phyloP scores from a whole-genome alignment of 805 yeast species.

The Candida taoyuanica region DNA sequence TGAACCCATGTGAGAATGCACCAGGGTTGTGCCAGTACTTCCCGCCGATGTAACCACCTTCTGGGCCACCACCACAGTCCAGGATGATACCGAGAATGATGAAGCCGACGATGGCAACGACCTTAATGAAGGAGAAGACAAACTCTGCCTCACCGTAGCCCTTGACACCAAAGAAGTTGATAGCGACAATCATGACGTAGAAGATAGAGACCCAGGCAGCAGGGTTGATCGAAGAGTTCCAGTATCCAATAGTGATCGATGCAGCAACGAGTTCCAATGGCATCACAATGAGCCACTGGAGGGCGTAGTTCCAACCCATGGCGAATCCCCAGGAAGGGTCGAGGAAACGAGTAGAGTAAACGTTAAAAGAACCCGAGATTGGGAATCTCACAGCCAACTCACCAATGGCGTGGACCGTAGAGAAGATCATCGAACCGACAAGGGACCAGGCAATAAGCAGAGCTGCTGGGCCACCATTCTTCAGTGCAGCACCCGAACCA shows the following conservation, averaged over 20 bases:
- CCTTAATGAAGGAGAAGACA: slow-evolving; percentile 62
- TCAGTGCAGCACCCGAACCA: slow-evolving; percentile 59
- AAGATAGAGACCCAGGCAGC: slow-evolving; percentile 47
- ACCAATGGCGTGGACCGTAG: slow-evolving; percentile 52
- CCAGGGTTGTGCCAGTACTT: slow-evolving; percentile 52
- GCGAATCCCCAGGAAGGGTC: slow-evolving; percentile 61
- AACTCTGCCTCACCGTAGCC: slow-evolving; percentile 54
- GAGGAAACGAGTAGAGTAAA: slow-evolving; percentile 51
- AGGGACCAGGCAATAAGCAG: slow-evolving; percentile 41
- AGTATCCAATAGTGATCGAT: slow-evolving; percentile 47
- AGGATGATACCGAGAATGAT: slow-evolving; percentile 51
- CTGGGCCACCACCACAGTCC: slow-evolving; percentile 56
- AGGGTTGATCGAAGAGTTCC: slow-evolving; percentile 41
- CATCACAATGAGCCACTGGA: slow-evolving; percentile 47
- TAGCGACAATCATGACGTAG: slow-evolving; percentile 38
- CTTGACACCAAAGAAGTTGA: slow-evolving; percentile 49
- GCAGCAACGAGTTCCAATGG: slow-evolving; percentile 52
- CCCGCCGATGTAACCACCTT: slow-evolving; percentile 43
- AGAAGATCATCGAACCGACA: slow-evolving; percentile 43
- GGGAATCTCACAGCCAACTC: slow-evolving; percentile 61
- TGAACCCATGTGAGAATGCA: slow-evolving; percentile 53
- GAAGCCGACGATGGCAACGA: slow-evolving; percentile 59
- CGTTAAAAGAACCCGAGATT: slow-evolving; percentile 57
- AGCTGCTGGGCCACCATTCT: slow-evolving; percentile 58
- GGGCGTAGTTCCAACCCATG: slow-evolving; percentile 51